These are phyloP conservation scores for Amesomyces nigricolor DNA, from an alignment of 2,329 filamentous ascomycete species.

Conservation along the genomic window DNA sequence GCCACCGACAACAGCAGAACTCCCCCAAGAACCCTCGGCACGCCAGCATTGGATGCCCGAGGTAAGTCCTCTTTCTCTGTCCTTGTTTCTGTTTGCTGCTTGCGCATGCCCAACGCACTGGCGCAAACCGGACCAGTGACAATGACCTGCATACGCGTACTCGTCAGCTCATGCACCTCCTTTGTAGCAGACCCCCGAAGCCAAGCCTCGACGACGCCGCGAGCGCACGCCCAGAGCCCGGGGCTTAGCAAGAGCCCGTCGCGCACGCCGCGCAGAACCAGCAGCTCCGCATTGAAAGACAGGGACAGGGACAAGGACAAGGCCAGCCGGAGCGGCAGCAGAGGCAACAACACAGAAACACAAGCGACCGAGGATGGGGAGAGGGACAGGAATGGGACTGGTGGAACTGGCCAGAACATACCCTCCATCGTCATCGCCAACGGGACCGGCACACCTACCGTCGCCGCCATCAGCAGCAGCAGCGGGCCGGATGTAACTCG, in stretches of 20 bases:
- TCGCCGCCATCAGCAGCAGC: slow-evolving; percentile 13
- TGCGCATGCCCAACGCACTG: slow-evolving; percentile 4
- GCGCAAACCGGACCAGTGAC: not conserved
- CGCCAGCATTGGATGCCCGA: slow-evolving; percentile 12
- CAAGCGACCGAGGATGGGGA: slow-evolving; percentile 10
- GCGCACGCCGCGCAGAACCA: slow-evolving; percentile 19
- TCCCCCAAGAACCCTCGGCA: slow-evolving; percentile 1
- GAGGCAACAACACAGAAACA: slow-evolving; percentile 10
- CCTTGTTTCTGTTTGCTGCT: not conserved
- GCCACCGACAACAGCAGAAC: not conserved
- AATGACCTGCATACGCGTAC: not conserved
- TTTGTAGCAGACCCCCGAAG: slow-evolving; percentile 13
- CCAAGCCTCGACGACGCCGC: slow-evolving; percentile 13
- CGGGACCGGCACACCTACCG: not conserved
- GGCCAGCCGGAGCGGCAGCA: not conserved
- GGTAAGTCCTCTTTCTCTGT: slow-evolving; percentile 10
- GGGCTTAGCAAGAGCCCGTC: slow-evolving; percentile 13
- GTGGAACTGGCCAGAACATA: too few relatives aligned
- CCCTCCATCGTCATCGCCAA: slow-evolving; percentile 6
- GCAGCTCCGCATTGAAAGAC: slow-evolving; percentile 7
- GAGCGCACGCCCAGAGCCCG: slow-evolving; percentile 7
- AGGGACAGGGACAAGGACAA: slow-evolving; percentile 12
- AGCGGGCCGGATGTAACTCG: slow-evolving; percentile 2
- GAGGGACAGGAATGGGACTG: slow-evolving; percentile 5
- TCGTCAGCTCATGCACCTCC: slow-evolving; percentile 7